Percentiles rank a stretch among this genome's conserved stretches.
Evolutionary conservation across 164 flowering plant genomes (phyloP).

Genomic region (Vitis labrusca): DNA sequence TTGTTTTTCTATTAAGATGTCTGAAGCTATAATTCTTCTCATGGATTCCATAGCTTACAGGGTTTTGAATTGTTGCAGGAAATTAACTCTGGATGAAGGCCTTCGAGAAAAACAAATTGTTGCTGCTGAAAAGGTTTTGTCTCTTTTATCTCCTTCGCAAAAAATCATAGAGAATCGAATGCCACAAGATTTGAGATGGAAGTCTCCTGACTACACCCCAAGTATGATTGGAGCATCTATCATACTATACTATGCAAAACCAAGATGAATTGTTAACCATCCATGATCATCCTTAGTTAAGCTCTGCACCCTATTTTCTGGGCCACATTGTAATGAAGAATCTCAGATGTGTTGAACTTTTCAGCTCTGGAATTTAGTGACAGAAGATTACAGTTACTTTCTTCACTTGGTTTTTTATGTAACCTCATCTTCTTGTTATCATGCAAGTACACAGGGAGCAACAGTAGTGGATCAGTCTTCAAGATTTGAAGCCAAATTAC

Average conservation of each 20-base stretch:
- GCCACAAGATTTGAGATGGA: conserved; percentile 12
- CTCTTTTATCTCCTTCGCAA: conserved; percentile 39
- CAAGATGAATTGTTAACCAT: conserved; percentile 4
- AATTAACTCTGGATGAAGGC: conserved; percentile 41
- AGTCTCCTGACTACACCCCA: conserved; percentile 30
- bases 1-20: too few species aligned
- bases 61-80: conserved; percentile 40
- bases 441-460: too few species aligned
- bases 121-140: conserved; percentile 57
- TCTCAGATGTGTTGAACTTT: background rate
- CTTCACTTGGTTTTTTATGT: background rate
- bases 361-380: background rate
- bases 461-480: too few species aligned
- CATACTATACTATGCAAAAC: conserved; percentile 38
- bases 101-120: conserved; percentile 49
- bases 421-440: too few species aligned
- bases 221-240: conserved; percentile 70
- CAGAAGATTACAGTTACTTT: background rate
- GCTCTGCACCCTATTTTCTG: background rate
- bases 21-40: too few species aligned
- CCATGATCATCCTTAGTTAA: background rate
- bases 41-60: too few species aligned
- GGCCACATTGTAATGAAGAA: background rate
- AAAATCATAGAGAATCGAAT: background rate
- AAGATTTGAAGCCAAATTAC: too few species aligned